Base-by-base conservation (phyloP, 1,284 basidiomycete species). In the Cryptococcus sp. region DNA sequence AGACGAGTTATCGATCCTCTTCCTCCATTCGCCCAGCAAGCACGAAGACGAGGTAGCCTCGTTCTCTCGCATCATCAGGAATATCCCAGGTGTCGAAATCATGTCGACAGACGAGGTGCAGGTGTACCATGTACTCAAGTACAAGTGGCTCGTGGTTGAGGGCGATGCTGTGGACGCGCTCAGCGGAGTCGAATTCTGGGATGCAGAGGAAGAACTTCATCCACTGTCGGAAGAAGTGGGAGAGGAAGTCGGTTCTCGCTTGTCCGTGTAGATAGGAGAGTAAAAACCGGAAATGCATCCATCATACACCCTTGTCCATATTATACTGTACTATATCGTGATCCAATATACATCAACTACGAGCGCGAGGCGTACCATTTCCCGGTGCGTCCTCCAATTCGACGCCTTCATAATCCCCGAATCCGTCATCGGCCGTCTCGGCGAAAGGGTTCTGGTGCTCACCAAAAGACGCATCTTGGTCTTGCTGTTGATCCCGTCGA, bases 71-170 rank as follows among this genome's bases (percentile, higher is more conserved):
- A 55, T 53, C 3, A 49, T 71, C 8, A 62, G 72, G 38, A 78
- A 78, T 58, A 56, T 93, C 40, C 82, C 83, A 38, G 82, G 83
- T 44, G 81, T 90, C 25, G 84, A 87, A 54, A 78, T 88, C 47
- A 81, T 82, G 52, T 83, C 83, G 1, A 85, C 84, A 16, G 81
- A 87, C 52, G 85, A 91, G 56, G 80, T 91, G 50, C 84, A 84
- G 48, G 86, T 92, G 4, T 92, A 90, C 75, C 87, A 91, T 70
- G 73, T 89, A 40, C 78, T 93, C 69, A 87, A 86, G 74, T 91
- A 89, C 86, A 70, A 71, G 54, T 78, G 75, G 78, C 52, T 68
- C 40, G 72, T 79, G 16, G 57, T 75, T 66, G 77, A 77, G 51
- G 65, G 67, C 16, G 67, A 45, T 10, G 69, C 67, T 7, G 65